A percentile compares a stretch with the other conserved stretches of the same genome.
Evolutionary conservation across 139 green algal species (phyloP).

Genomic region (Asterochloris erici): DNA sequence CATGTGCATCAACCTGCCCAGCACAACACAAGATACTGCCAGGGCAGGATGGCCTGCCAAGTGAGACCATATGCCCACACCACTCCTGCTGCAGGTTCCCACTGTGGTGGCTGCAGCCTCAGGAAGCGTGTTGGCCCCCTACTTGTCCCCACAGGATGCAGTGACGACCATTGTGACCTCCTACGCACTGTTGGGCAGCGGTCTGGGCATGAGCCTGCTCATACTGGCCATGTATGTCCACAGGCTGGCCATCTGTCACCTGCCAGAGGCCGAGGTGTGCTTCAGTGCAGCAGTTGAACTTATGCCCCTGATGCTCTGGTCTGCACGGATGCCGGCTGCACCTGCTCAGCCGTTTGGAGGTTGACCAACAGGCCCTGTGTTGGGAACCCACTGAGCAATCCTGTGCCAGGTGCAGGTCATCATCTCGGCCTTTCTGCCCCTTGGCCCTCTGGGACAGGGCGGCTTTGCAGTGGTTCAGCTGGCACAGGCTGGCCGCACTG

Average conservation of each 20-base stretch:
- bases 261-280: conserved; percentile 11
- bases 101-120: conserved; percentile 5
- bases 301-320: no score
- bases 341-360: no score
- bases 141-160: background rate
- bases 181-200: conserved; percentile 9
- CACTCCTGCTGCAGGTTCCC: background rate
- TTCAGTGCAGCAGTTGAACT: no score
- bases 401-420: background rate
- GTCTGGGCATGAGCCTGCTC: conserved; percentile 11
- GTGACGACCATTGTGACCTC: background rate
- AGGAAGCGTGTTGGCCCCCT: background rate
- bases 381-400: no score
- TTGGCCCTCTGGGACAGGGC: conserved; percentile 20
- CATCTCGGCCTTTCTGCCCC: conserved; percentile 19
- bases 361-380: no score
- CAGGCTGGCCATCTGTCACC: conserved; percentile 3
- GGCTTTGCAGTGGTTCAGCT: conserved; percentile 10
- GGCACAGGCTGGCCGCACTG: background rate
- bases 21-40: no score
- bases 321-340: no score
- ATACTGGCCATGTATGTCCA: conserved; percentile 20
- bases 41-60: no score
- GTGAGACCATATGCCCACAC: no score
- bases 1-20: no score